phyloP scores from a whole-genome alignment of 2,329 filamentous ascomycete species.

The Sporothrix brasiliensis region DNA sequence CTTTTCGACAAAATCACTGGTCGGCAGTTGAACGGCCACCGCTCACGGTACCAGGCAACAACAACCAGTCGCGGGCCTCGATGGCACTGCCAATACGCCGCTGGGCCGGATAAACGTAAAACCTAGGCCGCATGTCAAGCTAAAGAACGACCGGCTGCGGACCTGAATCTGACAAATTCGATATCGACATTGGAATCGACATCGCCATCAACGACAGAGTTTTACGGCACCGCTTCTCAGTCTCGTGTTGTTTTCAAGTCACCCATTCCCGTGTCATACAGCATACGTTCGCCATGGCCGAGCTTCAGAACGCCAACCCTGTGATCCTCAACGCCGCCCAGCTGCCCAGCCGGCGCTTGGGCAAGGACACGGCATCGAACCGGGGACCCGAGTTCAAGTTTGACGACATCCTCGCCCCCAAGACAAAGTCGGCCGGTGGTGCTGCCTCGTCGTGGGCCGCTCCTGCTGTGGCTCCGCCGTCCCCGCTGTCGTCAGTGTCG shows the following conservation, averaged over 20 bases:
- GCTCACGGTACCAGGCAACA: slow-evolving; percentile 10
- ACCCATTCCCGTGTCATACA: background rate
- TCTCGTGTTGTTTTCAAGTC: no score
- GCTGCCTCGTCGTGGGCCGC: slow-evolving; percentile 38
- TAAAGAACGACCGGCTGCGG: slow-evolving; percentile 15
- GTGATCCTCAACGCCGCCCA: slow-evolving; percentile 87
- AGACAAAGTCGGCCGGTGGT: slow-evolving; percentile 44
- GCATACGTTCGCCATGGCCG: slow-evolving; percentile 43
- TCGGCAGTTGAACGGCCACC: background rate
- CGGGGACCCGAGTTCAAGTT: slow-evolving; percentile 54
- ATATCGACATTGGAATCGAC: background rate
- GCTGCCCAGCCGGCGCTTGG: slow-evolving; percentile 75
- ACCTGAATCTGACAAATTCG: slow-evolving; percentile 19
- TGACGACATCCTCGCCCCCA: slow-evolving; percentile 52
- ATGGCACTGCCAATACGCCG: no score
- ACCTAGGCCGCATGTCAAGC: background rate
- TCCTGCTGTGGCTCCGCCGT: slow-evolving; percentile 30
- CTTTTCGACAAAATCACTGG: slow-evolving; percentile 2
- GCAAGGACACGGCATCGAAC: slow-evolving; percentile 53
- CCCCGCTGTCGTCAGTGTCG: slow-evolving; percentile 45
- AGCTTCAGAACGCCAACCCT: slow-evolving; percentile 81
- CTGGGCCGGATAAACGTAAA: slow-evolving; percentile 23
- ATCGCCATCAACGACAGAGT: slow-evolving; percentile 4
- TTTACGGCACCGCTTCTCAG: background rate
- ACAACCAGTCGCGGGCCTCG: background rate